These are phyloP conservation scores for Dictyophora rubrovolvata DNA, from an alignment of 768 basidiomycete species.

Conservation along the genomic window DNA sequence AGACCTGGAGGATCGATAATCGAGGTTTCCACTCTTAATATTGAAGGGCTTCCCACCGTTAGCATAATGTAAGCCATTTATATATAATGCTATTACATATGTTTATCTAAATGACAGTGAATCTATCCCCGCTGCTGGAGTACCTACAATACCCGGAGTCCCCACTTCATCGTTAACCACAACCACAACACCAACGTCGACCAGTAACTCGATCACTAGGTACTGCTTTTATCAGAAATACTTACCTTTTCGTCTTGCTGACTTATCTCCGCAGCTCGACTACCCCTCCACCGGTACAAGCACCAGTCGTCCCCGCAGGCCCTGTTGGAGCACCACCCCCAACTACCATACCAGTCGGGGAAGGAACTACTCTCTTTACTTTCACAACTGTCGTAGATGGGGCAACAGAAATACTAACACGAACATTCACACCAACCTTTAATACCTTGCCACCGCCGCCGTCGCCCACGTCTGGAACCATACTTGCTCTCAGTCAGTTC, in stretches of 20 bases:
- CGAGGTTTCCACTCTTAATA: constrained; percentile 34
- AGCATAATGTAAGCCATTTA: constrained; percentile 30
- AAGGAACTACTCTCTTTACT: constrained; percentile 38
- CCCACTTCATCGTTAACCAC: constrained; percentile 13
- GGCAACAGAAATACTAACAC: constrained; percentile 15
- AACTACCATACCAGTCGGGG: constrained; percentile 22
- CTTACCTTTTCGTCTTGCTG: not conserved
- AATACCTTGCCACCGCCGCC: constrained; percentile 18
- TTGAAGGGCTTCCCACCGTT: constrained; percentile 31
- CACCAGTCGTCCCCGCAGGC: constrained; percentile 21
- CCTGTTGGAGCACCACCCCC: constrained; percentile 48
- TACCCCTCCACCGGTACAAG: constrained; percentile 19
- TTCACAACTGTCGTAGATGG: constrained; percentile 37
- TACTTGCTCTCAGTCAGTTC: constrained; percentile 24
- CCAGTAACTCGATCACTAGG: constrained; percentile 3
- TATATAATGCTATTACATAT: not conserved
- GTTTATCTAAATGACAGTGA: constrained; percentile 2
- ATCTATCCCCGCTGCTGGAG: constrained; percentile 9
- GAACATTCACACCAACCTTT: constrained; percentile 27
- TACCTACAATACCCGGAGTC: constrained; percentile 1
- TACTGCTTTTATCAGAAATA: constrained; percentile 10
- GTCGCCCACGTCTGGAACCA: constrained; percentile 20
- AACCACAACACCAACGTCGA: constrained; percentile 11
- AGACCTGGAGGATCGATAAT: constrained; percentile 45
- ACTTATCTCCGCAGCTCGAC: not conserved